phyloP scores from a whole-genome alignment of 2,329 filamentous ascomycete species.

The Achaetomium macrosporum region DNA sequence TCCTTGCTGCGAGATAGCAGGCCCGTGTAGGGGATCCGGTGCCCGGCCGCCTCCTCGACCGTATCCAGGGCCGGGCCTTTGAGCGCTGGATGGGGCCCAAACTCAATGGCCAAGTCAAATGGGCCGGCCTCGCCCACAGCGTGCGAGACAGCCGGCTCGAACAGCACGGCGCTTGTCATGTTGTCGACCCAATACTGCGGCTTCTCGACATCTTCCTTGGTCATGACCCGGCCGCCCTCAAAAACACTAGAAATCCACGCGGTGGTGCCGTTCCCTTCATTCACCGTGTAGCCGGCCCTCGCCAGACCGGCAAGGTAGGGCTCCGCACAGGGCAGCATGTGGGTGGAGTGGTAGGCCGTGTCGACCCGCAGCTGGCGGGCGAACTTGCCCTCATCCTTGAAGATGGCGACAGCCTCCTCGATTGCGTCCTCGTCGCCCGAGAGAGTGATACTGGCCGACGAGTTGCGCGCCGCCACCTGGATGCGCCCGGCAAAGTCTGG shows the following conservation, averaged over 20 bases:
- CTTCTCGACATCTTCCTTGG: too few species aligned
- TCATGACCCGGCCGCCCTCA: too few species aligned
- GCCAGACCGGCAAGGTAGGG: slow-evolving; percentile 23
- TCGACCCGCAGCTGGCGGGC: slow-evolving; percentile 23
- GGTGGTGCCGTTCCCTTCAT: too few species aligned
- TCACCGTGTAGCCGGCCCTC: slow-evolving; percentile 7
- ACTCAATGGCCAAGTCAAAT: slow-evolving; percentile 26
- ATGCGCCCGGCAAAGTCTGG: slow-evolving; percentile 27
- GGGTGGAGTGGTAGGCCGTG: slow-evolving; percentile 29
- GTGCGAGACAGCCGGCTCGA: slow-evolving; percentile 20
- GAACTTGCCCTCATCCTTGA: slow-evolving; percentile 19
- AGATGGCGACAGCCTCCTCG: slow-evolving; percentile 5
- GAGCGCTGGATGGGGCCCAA: slow-evolving; percentile 37
- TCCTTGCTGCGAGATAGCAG: too few species aligned
- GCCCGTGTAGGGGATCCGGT: slow-evolving; percentile 11
- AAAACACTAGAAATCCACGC: background rate
- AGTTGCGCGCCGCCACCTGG: slow-evolving; percentile 33
- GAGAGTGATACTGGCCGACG: slow-evolving; percentile 32
- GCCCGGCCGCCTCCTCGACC: slow-evolving; percentile 12
- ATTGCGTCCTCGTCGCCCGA: slow-evolving; percentile 29
- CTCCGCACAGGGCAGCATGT: slow-evolving; percentile 24
- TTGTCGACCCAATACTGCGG: background rate
- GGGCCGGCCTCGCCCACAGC: too few species aligned
- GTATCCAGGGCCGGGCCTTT: slow-evolving; percentile 35
- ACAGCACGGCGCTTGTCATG: slow-evolving; percentile 20